Evolutionary conservation across 1,139 yeast genomes (phyloP).

Genomic region (Debaryomyces robertsiae): DNA sequence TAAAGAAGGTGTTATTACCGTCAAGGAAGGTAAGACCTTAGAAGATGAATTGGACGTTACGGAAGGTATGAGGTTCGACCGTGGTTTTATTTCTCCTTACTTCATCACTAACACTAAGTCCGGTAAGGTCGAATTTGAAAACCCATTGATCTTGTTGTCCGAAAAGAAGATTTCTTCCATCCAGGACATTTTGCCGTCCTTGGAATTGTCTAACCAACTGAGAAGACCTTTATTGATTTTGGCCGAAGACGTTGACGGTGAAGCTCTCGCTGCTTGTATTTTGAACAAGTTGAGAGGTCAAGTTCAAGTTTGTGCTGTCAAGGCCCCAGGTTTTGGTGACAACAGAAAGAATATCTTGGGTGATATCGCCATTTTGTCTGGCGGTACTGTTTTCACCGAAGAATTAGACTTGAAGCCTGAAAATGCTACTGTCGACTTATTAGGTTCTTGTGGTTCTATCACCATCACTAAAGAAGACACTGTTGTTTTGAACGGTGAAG

Average conservation of each 20-base stretch:
- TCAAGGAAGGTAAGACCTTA: constrained; percentile 93
- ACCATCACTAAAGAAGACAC: constrained; percentile 98
- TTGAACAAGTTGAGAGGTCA: constrained; percentile 98
- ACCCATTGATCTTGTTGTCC: constrained; percentile 84
- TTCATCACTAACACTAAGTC: constrained; percentile 95
- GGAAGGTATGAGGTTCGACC: constrained; percentile 99
- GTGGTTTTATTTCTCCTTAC: constrained; percentile 98
- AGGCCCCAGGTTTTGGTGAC: constrained; percentile 99
- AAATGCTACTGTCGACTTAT: constrained; percentile 86
- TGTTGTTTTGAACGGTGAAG: constrained; percentile 93
- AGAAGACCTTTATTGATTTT: constrained; percentile 94
- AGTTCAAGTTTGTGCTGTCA: constrained; percentile 97
- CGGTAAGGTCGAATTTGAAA: constrained; percentile 96
- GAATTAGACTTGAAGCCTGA: constrained; percentile 98
- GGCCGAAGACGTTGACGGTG: constrained; percentile 98
- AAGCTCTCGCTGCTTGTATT: constrained; percentile 98
- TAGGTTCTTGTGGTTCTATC: constrained; percentile 92
- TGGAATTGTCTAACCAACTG: constrained; percentile 90
- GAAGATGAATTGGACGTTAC: constrained; percentile 97
- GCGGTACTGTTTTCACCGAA: constrained; percentile 98
- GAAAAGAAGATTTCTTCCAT: constrained; percentile 95
- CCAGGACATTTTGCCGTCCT: constrained; percentile 90
- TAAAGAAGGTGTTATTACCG: constrained; percentile 98
- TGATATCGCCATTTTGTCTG: constrained; percentile 94
- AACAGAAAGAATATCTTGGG: constrained; percentile 98